Evolutionary conservation across 2,329 filamentous ascomycete species (phyloP), one percentile per base, ranked within the genome.

Genomic region (Taxawa tesnikishii): DNA sequence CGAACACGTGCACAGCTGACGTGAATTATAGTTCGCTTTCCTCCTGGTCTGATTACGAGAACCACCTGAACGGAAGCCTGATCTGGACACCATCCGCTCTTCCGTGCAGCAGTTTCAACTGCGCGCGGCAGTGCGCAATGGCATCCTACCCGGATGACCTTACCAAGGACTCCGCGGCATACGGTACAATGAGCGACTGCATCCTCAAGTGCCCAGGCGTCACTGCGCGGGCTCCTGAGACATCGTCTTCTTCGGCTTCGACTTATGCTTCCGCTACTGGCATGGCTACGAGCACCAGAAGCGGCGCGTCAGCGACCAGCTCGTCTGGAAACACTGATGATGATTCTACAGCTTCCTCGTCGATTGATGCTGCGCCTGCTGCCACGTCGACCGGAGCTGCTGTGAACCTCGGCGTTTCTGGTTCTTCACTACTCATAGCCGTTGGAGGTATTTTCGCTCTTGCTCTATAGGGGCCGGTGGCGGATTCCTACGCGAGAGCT

Each of bases 31-130:
- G 23, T 32, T 29, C 3, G 29, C 26, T 6, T 24, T 8, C n/a
- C 8, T n/a, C 21, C n/a, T 24, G n/a, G 8, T 38, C 46, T 13
- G 31, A 40, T 6, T 53, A 53, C 39, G 50, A 53, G 28, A 37
- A 44, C 29, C 29, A 41, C 14, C 43, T 53, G 10, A 32, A 39
- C 14, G 49, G 49, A 19, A 40, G 43, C 2, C 44, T 48, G 1
- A 49, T 53, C 41, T 51, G 49, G 49, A 31, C 33, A 19, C 43
- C 50, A 3, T 34, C 49, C 29, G 33, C 37, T 9, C 39, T 53
- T 3, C 50, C 49, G 6, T 53, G 49, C 37, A 32, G 19, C 4
- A 31, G 40, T 6, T 50, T 48, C 41, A 14, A 38, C 6, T 53
- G 49, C 38, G 49, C 47, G 1, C 31, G 49, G 6, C n/a, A 45